Base-by-base conservation (phyloP, 257 asterid genomes). In the Euphrasia confusa region DNA sequence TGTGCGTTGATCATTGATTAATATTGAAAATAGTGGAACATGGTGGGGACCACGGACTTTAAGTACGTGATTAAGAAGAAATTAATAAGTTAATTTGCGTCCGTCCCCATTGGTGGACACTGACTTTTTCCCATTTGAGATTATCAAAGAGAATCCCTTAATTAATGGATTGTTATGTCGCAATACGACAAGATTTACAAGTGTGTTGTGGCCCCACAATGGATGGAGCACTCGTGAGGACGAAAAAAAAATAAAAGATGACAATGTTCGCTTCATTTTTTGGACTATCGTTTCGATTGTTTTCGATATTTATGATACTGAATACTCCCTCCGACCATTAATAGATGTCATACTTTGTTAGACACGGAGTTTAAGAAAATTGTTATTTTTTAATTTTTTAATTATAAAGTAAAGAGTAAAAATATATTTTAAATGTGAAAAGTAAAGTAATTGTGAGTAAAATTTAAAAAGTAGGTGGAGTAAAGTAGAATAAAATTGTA, bases 41-140 rank as follows among this genome's bases (percentile, higher is more conserved):
- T 70, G 77, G 82, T 70, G 79, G 82, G 82, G 82, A 74, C 82
- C 77, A 49, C 79, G 82, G 82, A 78, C 39, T 74, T 78, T 66
- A 78, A 68, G 63, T 49, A 44, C 33, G 74, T 2, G 79, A 78
- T 74, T 78, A 74, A 40, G 71, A 42, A 11, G 60, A 24, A 64
- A 14, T 78, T 74, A 68, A 78, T 78, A 71, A 27, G 67, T 66
- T 69, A 63, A 74, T 61, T 72, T 72, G 78, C 48, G 80, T 78
- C 83, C 83, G 4, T 66, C 67, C 58, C 62, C 11, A 78, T 78
- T 72, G 83, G 80, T 69, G 68, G 80, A 63, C 63, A 17, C 64
- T 62, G 76, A 70, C 78, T 54, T 59, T 49, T 53, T n/a, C 33
- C 30, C 44, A 11, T 21, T 70, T 78, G 83, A 66, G 78, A 78